phyloP scores from a whole-genome alignment of 768 basidiomycete species.

The Suillus alpinus region DNA sequence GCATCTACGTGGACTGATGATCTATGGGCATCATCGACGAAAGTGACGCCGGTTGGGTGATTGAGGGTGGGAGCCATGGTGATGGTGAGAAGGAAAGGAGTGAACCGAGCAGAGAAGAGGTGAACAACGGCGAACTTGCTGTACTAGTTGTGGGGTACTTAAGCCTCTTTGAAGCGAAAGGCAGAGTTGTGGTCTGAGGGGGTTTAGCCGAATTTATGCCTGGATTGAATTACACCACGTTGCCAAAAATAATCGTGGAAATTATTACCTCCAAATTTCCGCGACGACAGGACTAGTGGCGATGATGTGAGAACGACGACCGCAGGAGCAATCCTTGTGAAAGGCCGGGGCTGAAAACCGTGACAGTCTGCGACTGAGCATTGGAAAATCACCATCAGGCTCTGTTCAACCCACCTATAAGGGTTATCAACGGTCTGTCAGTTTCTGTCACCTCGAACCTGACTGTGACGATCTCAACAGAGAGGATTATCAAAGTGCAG shows the following conservation, averaged over 20 bases:
- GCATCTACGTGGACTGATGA: slow-evolving; percentile 61
- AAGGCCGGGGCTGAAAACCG: neutral
- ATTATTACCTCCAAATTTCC: slow-evolving; percentile 3
- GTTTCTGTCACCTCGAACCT: neutral
- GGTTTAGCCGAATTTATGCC: slow-evolving; percentile 16
- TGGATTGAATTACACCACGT: slow-evolving; percentile 14
- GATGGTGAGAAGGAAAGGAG: slow-evolving; percentile 6
- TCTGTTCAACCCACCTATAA: neutral
- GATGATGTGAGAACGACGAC: neutral
- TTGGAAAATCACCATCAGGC: neutral
- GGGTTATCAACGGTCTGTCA: neutral
- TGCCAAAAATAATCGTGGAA: slow-evolving; percentile 19
- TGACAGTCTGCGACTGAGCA: neutral
- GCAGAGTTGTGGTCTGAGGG: slow-evolving; percentile 10
- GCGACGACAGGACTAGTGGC: neutral
- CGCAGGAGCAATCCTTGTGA: neutral
- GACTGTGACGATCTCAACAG: neutral
- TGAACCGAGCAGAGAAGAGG: slow-evolving; percentile 1
- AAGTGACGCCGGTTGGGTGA: slow-evolving; percentile 64
- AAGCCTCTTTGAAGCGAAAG: slow-evolving; percentile 1
- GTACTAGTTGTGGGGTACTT: slow-evolving; percentile 6
- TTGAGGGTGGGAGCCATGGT: slow-evolving; percentile 63
- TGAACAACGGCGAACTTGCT: neutral
- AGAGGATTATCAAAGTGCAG: neutral
- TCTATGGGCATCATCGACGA: slow-evolving; percentile 58